Base-by-base conservation (phyloP, 768 basidiomycete genomes). In the Chalciporus piperatus region DNA sequence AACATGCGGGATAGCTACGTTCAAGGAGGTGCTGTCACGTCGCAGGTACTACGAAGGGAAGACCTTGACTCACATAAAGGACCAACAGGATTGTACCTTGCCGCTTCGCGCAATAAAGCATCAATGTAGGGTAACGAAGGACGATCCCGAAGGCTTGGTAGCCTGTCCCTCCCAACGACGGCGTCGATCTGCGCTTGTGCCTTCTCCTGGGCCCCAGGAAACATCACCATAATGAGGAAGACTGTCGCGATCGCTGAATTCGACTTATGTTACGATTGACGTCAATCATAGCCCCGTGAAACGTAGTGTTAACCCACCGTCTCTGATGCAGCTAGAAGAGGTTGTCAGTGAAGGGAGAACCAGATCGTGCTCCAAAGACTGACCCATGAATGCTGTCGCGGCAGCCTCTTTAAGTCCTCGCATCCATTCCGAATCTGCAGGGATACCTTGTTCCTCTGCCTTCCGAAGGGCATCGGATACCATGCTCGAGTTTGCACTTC, bases 1-100 rank as follows among this genome's bases (percentile, higher is more conserved):
- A 12, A 51, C 47, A 50, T 71, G 71, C 1, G 69, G 63, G 17
- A 70, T 22, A 8, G 63, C 68, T 59, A 35, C 20, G 12, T 19
- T 41, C 11, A 45, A 19, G 33, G 14, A 47, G 7, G 12, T 20
- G 6, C 8, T 16, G 27, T 39, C 17, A 52, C 30, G 20, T 35
- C 16, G 9, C 33, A n/a, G 16, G 16, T 14, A 9, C 45, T 8
- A 12, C 11, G 3, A 38, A 23, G 5, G 35, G 19, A 3, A 30
- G 20, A 3, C 13, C 9, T 16, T 8, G 9, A 43, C 52, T 51
- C 44, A 59, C 57, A 59, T 10, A 55, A 50, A 12, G 57, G 58
- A 3, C 16, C 41, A 3, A 51, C 47, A 2, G 57, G 44, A 49
- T 22, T 45, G 13, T 47, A 44, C 42, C 53, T 28, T 23, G 56